These are phyloP conservation scores for Trichoderma sp. DNA, from an alignment of 2,329 filamentous ascomycete genomes.

Conservation along the genomic window DNA sequence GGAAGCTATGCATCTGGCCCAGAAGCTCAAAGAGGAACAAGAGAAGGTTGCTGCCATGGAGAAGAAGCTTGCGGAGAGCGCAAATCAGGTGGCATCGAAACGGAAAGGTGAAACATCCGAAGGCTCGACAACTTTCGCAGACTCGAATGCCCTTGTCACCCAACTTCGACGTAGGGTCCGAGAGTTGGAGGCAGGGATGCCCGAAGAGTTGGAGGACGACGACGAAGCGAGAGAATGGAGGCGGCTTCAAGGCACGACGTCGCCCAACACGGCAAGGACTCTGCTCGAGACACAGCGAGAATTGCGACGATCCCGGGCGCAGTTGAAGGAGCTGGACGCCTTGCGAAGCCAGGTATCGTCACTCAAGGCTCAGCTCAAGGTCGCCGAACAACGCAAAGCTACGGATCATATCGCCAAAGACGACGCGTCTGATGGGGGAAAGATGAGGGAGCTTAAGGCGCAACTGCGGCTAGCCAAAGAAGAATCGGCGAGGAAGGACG, in stretches of 20 bases:
- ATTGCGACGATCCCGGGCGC: conserved; percentile 56
- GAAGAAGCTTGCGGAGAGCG: conserved; percentile 60
- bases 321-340: conserved; percentile 55
- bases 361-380: conserved; percentile 54
- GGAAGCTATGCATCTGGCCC: conserved; percentile 66
- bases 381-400: conserved; percentile 42
- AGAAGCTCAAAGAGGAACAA: conserved; percentile 69
- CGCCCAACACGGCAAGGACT: conserved; percentile 55
- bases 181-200: conserved; percentile 55
- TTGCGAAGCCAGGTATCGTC: conserved; percentile 57
- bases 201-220: conserved; percentile 43
- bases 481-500: conserved; percentile 51
- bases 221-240: conserved; percentile 28
- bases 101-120: conserved; percentile 47
- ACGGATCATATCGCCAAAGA: conserved; percentile 40
- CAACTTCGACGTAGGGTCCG: conserved; percentile 63
- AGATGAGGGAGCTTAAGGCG: conserved; percentile 45
- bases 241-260: conserved; percentile 45
- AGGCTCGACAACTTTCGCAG: conserved; percentile 56
- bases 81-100: conserved; percentile 54
- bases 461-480: conserved; percentile 50
- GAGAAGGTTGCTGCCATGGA: conserved; percentile 67
- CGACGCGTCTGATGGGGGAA: conserved; percentile 33
- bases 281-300: conserved; percentile 58
- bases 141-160: conserved; percentile 59